Percentiles rank a stretch among this genome's conserved stretches.
Evolutionary conservation across 306 rosid genomes (phyloP).

Genomic region (Trifolium subterraneum): DNA sequence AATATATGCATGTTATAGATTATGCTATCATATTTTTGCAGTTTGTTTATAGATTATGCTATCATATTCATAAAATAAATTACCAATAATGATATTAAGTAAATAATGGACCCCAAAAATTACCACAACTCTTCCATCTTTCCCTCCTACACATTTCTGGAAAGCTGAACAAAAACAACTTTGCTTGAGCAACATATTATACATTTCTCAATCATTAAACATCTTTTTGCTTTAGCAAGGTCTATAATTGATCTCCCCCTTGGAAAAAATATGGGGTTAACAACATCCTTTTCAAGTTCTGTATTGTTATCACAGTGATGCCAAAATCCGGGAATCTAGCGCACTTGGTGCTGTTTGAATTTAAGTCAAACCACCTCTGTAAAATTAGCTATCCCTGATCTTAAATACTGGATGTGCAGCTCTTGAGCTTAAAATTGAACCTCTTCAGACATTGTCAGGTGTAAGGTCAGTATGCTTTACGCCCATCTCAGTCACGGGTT

Average conservation of each 20-base stretch:
- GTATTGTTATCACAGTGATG: constrained; percentile 27
- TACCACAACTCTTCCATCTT: constrained; percentile 22
- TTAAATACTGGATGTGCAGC: constrained; percentile 46
- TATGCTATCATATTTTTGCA: background rate
- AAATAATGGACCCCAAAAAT: constrained; percentile 13
- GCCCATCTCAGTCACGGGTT: constrained; percentile 52
- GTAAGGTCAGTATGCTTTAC: constrained; percentile 41
- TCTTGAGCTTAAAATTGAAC: constrained; percentile 48
- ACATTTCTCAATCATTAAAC: constrained; percentile 33
- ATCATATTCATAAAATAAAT: constrained; percentile 6
- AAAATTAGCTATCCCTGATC: constrained; percentile 25
- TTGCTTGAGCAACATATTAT: constrained; percentile 35
- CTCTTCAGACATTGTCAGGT: constrained; percentile 48
- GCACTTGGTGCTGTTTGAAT: constrained; percentile 39
- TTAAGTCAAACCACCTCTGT: constrained; percentile 33
- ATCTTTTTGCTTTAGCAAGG: constrained; percentile 41
- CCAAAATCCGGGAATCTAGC: constrained; percentile 30
- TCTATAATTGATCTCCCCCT: constrained; percentile 37
- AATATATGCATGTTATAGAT: constrained; percentile 1
- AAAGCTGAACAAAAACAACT: constrained; percentile 27
- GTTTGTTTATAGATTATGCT: background rate
- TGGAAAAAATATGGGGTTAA: constrained; percentile 34
- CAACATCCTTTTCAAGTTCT: constrained; percentile 32
- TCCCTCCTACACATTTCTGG: background rate
- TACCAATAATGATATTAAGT: constrained; percentile 7